Percentiles rank a stretch among this genome's conserved stretches.
Evolutionary conservation across 441 rosid genomes (phyloP).

Genomic region (Adansonia rubrostipa): DNA sequence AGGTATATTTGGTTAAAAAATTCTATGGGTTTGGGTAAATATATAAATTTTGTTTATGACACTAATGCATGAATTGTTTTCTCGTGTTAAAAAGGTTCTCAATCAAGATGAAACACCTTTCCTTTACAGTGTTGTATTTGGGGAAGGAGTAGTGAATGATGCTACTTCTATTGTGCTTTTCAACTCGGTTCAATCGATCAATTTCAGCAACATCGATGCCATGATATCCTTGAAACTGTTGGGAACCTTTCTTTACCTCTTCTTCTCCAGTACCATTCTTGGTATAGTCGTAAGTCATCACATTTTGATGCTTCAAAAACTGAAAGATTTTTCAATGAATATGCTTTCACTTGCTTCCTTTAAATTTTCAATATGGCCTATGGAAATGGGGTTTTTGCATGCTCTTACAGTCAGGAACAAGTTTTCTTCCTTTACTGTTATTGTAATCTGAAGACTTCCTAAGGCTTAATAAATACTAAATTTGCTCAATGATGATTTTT

Average conservation of each 20-base stretch:
- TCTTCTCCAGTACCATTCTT: constrained; percentile 63
- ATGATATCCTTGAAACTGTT: constrained; percentile 46
- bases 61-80: constrained; percentile 18
- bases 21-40: not conserved
- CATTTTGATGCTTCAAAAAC: not conserved
- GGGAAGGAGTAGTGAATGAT: constrained; percentile 85
- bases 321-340: not conserved
- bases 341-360: not conserved
- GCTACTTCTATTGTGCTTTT: constrained; percentile 80
- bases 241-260: constrained; percentile 72
- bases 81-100: constrained; percentile 54
- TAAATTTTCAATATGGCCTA: no score
- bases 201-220: constrained; percentile 43
- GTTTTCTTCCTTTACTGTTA: not conserved
- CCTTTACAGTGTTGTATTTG: constrained; percentile 74
- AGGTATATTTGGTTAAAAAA: constrained; percentile 43
- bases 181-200: constrained; percentile 61
- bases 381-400: no score
- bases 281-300: constrained; percentile 60
- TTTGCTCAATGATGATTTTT: constrained; percentile 28
- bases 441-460: not conserved
- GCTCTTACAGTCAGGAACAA: not conserved
- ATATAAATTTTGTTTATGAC: not conserved
- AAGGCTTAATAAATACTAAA: constrained; percentile 25
- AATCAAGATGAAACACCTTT: constrained; percentile 82